Evolutionary conservation across 768 basidiomycete genomes (phyloP).

Genomic region (Amanita muscaria): DNA sequence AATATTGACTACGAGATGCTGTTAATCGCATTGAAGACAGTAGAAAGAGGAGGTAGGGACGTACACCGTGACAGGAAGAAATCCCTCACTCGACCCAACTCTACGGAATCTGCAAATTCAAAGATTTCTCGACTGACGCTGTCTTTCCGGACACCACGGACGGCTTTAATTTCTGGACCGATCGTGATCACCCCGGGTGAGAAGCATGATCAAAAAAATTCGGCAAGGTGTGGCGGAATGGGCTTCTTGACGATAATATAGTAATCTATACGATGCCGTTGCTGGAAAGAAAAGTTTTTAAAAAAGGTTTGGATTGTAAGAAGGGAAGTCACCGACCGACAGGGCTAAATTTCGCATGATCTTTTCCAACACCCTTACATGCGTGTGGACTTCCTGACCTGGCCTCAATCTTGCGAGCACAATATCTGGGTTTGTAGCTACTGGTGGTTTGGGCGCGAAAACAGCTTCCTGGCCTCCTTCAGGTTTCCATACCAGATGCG

Average conservation of each 20-base stretch:
- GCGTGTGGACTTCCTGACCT: constrained; percentile 80
- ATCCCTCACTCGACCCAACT: constrained; percentile 80
- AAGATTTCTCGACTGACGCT: constrained; percentile 89
- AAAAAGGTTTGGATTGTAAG: background rate
- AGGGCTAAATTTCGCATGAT: constrained; percentile 95
- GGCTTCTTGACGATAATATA: constrained; percentile 73
- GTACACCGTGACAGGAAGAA: constrained; percentile 91
- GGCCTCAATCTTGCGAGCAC: constrained; percentile 88
- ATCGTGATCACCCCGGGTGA: constrained; percentile 71
- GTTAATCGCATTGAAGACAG: background rate
- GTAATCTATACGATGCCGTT: constrained; percentile 89
- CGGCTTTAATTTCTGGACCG: constrained; percentile 44
- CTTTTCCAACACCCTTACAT: constrained; percentile 90
- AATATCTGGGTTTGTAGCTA: constrained; percentile 70
- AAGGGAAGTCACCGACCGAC: constrained; percentile 52
- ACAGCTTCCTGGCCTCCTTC: constrained; percentile 71
- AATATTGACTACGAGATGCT: constrained; percentile 55
- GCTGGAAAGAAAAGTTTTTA: constrained; percentile 34
- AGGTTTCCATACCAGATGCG: constrained; percentile 66
- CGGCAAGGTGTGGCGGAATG: constrained; percentile 66
- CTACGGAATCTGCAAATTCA: constrained; percentile 79
- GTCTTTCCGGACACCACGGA: constrained; percentile 68
- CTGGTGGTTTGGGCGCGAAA: constrained; percentile 45
- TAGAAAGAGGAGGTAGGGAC: constrained; percentile 20
- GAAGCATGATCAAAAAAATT: constrained; percentile 85